Evolutionary conservation across 106 monocot species (phyloP).

Genomic region (Acorus calamus): DNA sequence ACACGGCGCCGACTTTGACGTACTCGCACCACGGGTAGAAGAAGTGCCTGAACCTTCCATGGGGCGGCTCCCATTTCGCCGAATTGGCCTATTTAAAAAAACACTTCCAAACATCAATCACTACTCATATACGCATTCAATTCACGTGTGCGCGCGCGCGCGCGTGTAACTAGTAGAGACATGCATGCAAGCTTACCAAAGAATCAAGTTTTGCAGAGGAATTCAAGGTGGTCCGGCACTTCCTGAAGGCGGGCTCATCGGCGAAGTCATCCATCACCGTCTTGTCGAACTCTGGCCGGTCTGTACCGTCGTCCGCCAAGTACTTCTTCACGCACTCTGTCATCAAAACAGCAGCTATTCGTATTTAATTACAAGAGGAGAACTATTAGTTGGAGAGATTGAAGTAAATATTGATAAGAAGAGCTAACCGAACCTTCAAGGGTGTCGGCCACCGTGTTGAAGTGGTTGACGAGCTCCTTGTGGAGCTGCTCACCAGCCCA

Average conservation of each 20-base stretch:
- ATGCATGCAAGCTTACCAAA: constrained; percentile 23
- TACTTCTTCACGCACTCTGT: constrained; percentile 82
- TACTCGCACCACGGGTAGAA: constrained; percentile 73
- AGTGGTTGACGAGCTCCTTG: constrained; percentile 42
- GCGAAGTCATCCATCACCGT: constrained; percentile 52
- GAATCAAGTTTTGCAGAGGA: constrained; percentile 54
- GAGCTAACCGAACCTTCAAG: constrained; percentile 39
- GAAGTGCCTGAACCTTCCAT: constrained; percentile 54
- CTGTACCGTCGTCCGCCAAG: constrained; percentile 44
- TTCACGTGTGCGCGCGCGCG: no score
- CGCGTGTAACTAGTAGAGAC: no score
- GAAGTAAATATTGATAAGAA: no score
- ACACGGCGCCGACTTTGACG: constrained; percentile 55
- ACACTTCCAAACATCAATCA: no score
- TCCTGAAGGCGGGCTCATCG: constrained; percentile 64
- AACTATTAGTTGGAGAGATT: no score
- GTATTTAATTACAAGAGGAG: no score
- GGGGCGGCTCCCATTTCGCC: constrained; percentile 81
- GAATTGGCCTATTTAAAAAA: constrained; percentile 38
- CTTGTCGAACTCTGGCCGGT: constrained; percentile 46
- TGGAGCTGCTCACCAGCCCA: constrained; percentile 89
- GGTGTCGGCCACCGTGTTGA: constrained; percentile 54
- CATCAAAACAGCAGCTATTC: neutral
- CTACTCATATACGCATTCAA: no score
- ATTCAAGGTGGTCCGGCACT: constrained; percentile 40